Base-by-base conservation (phyloP, 352 stramenopile genomes). In the Pythium guiyangense region DNA sequence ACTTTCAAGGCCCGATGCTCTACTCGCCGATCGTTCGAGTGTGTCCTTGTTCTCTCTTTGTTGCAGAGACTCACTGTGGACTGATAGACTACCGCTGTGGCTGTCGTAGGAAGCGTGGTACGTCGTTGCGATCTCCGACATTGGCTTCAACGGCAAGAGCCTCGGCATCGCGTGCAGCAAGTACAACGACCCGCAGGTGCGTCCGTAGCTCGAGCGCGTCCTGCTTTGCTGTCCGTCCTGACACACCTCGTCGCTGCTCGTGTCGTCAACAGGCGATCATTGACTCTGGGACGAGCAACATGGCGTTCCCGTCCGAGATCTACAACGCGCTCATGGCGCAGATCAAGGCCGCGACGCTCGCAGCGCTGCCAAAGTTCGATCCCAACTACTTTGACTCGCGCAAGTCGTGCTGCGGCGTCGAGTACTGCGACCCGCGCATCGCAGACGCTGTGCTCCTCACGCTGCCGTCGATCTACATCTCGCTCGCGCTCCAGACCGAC, bases 231-330 rank as follows among this genome's bases (percentile, higher is more conserved):
- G 39, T 44, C 17, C 5, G 39, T 22, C 5, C 12, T 22, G 6
- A 17, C n/a, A 37, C 29, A 50, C 25, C 44, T 10, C 18, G n/a
- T 55, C 18, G 14, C 18, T 57, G 22, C 34, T 15, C 34, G 9
- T 64, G 29, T 9, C 9, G 29, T 34, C 9, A 9, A 9, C 29
- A 93, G 65, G 78, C 84, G 11, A 92, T 94, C 52, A 60, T 94
- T 12, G 84, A 94, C 57, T 91, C 82, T 3, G 84, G 84, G 11
- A 91, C 84, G 8, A 94, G 82, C 59, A 94, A 94, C 56, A 66
- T 94, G 46, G 74, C 81, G 20, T 87, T 94, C 59, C 79, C 84
- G 11, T 74, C 82, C 0, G 66, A 78, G 39, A 73, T 92, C 18
- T 94, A 94, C 62, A 88, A 86, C 31, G 71, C 82, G 6, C 67